These are phyloP conservation scores for Umbilicaria muhlenbergii DNA, from an alignment of 495 filamentous ascomycete genomes.

Conservation along the genomic window DNA sequence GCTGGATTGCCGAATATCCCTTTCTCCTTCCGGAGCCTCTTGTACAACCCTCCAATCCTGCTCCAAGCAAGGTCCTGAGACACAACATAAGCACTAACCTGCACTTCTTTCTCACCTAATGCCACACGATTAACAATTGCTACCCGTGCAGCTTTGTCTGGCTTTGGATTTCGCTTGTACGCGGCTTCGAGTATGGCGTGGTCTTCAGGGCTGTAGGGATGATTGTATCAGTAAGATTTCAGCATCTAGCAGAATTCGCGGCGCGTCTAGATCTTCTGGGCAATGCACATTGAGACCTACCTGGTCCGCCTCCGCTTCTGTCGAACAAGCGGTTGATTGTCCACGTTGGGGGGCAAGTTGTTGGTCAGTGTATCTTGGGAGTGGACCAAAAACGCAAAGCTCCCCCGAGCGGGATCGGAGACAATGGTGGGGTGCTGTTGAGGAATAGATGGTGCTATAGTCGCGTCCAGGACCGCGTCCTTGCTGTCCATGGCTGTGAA, in stretches of 20 bases:
- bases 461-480: neutral
- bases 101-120: constrained; percentile 93
- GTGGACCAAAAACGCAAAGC: constrained; percentile 53
- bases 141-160: constrained; percentile 76
- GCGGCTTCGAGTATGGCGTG: constrained; percentile 82
- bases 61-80: neutral
- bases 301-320: constrained; percentile 59
- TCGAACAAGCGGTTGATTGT: constrained; percentile 50
- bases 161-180: constrained; percentile 74
- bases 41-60: no score
- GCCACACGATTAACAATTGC: constrained; percentile 73
- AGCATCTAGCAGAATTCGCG: neutral
- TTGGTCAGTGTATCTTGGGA: constrained; percentile 48
- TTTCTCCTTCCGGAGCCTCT: neutral
- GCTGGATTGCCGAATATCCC: constrained; percentile 6
- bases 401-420: constrained; percentile 7
- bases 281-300: constrained; percentile 15
- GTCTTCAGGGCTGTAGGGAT: constrained; percentile 54
- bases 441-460: neutral
- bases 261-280: neutral
- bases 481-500: neutral
- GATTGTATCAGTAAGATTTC: neutral
- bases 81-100: constrained; percentile 44
- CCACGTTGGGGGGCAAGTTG: constrained; percentile 46
- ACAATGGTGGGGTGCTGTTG: no score